phyloP scores from a whole-genome alignment of 257 asterid genomes.

The Solanum verrucosum region DNA sequence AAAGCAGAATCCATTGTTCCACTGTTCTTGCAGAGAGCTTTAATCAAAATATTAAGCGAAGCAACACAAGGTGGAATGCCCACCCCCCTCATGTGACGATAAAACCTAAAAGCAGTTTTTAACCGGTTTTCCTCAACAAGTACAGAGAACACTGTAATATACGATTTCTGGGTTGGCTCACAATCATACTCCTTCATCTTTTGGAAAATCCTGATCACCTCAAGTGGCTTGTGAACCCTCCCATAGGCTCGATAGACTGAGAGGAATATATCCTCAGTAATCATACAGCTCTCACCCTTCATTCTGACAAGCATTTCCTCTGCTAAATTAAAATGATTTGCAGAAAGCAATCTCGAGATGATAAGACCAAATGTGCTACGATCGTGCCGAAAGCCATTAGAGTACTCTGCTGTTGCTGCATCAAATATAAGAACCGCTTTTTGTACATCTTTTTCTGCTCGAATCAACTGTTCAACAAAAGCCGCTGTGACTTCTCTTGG shows the following conservation, averaged over 20 bases:
- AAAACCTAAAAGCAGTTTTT: conserved; percentile 71
- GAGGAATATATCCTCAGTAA: conserved; percentile 56
- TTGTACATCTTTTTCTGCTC: conserved; percentile 63
- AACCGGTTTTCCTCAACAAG: conserved; percentile 77
- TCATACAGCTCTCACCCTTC: conserved; percentile 56
- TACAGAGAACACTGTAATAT: conserved; percentile 59
- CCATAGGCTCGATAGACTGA: conserved; percentile 64
- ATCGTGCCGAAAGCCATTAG: conserved; percentile 68
- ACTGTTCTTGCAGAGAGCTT: conserved; percentile 71
- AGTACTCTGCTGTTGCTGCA: conserved; percentile 81
- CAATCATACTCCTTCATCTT: conserved; percentile 64
- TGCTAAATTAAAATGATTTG: conserved; percentile 49
- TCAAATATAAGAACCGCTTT: conserved; percentile 72
- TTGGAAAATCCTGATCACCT: conserved; percentile 54
- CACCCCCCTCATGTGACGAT: conserved; percentile 59
- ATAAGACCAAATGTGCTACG: conserved; percentile 45
- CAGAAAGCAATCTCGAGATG: conserved; percentile 56
- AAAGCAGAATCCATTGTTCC: conserved; percentile 71
- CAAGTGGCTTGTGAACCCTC: conserved; percentile 82
- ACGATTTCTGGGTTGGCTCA: conserved; percentile 60
- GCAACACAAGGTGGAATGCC: conserved; percentile 61
- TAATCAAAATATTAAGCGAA: conserved; percentile 64
- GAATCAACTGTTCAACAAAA: conserved; percentile 64
- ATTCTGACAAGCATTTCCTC: conserved; percentile 66
- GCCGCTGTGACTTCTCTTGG: conserved; percentile 65